A percentile compares a stretch with the other conserved stretches of the same genome.
Evolutionary conservation across 768 basidiomycete species (phyloP).

Genomic region (Lanmaoa rubissima): DNA sequence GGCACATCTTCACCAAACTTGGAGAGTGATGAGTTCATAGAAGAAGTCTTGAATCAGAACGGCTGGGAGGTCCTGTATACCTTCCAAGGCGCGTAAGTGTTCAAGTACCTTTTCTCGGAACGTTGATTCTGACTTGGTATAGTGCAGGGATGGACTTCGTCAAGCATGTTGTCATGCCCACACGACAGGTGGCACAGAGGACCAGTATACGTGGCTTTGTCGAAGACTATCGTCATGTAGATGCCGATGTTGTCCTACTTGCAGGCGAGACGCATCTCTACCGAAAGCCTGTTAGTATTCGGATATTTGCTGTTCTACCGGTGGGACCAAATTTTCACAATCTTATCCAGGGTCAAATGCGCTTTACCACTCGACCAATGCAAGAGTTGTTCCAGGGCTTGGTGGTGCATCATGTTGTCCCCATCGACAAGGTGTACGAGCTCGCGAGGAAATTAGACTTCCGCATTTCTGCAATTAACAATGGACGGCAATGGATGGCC

Average conservation of each 20-base stretch:
- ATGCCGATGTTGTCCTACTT: conserved; percentile 38
- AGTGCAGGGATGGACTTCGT: conserved; percentile 40
- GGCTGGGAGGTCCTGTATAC: conserved; percentile 43
- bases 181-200: conserved; percentile 33
- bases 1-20: conserved; percentile 5
- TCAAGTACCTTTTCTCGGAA: not conserved
- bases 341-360: conserved; percentile 25
- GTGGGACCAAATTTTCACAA: not conserved
- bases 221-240: conserved; percentile 36
- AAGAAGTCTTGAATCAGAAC: conserved; percentile 29
- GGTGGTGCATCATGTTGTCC: conserved; percentile 26
- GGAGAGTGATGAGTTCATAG: conserved; percentile 29
- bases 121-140: conserved; percentile 10
- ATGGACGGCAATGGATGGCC: conserved; percentile 36
- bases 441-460: conserved; percentile 26
- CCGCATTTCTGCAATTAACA: conserved; percentile 23
- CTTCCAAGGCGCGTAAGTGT: conserved; percentile 39
- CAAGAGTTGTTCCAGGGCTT: conserved; percentile 21
- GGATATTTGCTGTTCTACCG: not conserved
- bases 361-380: conserved; percentile 20
- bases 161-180: conserved; percentile 37
- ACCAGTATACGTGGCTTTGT: conserved; percentile 35
- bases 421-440: conserved; percentile 22
- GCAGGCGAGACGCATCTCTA: conserved; percentile 39
- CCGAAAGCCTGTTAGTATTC: conserved; percentile 24